These are phyloP conservation scores for Nevesoporus exiguus DNA, from an alignment of 768 basidiomycete species.

Conservation along the genomic window DNA sequence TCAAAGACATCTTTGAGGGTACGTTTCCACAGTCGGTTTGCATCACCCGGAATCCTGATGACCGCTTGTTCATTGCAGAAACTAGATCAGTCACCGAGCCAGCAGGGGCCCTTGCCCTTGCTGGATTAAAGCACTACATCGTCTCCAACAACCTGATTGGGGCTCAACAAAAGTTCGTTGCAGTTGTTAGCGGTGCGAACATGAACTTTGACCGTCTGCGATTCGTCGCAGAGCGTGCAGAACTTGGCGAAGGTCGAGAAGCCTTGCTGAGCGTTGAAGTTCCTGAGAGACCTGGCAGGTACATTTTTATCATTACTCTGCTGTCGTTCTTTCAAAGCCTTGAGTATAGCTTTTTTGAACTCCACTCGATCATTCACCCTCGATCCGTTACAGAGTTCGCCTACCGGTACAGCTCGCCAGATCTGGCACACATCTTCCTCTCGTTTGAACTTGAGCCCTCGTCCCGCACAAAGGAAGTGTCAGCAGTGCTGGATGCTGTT, in stretches of 20 bases:
- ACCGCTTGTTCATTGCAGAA: slow-evolving; percentile 39
- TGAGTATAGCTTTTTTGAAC: slow-evolving; percentile 68
- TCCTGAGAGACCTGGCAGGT: slow-evolving; percentile 91
- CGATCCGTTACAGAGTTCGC: slow-evolving; percentile 94
- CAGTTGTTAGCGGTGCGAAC: slow-evolving; percentile 92
- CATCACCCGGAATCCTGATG: neutral
- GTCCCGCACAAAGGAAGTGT: slow-evolving; percentile 55
- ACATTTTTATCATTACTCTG: slow-evolving; percentile 19
- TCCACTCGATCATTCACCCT: slow-evolving; percentile 86
- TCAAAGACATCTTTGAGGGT: slow-evolving; percentile 99
- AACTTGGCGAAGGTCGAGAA: slow-evolving; percentile 93
- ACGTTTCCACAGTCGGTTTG: slow-evolving; percentile 8
- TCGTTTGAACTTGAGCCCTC: slow-evolving; percentile 79
- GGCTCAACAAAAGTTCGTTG: slow-evolving; percentile 85
- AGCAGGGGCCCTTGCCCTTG: slow-evolving; percentile 88
- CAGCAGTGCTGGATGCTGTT: slow-evolving; percentile 60
- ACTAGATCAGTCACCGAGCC: slow-evolving; percentile 96
- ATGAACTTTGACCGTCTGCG: slow-evolving; percentile 98
- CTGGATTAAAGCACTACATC: slow-evolving; percentile 89
- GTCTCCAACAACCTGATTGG: slow-evolving; percentile 75
- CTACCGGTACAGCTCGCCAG: slow-evolving; percentile 79
- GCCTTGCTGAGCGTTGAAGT: slow-evolving; percentile 92
- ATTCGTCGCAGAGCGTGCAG: slow-evolving; percentile 98
- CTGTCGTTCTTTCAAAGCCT: neutral
- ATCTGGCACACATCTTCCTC: slow-evolving; percentile 80